These are phyloP conservation scores for Inga laurina DNA, from an alignment of 306 rosid genomes.

Conservation along the genomic window DNA sequence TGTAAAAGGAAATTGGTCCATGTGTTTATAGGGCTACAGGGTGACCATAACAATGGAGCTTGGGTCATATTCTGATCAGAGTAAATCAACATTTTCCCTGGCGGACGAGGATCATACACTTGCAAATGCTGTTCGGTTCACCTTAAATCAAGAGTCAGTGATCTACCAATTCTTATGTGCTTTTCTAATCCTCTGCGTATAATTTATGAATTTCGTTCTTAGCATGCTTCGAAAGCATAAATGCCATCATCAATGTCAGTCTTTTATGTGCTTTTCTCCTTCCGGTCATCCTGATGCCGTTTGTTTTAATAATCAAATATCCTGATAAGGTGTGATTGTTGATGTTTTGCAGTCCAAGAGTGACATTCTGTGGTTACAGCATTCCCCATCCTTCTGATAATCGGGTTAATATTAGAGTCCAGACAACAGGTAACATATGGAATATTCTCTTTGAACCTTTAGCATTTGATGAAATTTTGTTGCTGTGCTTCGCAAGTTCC, in stretches of 20 bases:
- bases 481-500: conserved; percentile 10
- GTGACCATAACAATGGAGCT: conserved; percentile 51
- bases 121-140: conserved; percentile 69
- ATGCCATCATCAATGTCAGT: neutral
- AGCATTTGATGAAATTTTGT: neutral
- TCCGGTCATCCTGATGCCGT: neutral
- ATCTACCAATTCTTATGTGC: neutral
- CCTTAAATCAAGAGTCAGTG: conserved; percentile 78
- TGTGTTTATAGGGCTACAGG: conserved; percentile 8
- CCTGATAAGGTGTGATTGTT: neutral
- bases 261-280: neutral
- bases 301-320: conserved; percentile 1
- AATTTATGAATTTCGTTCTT: neutral
- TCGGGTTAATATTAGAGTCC: conserved; percentile 77
- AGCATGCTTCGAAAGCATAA: neutral
- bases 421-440: conserved; percentile 63
- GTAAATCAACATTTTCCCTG: conserved; percentile 68
- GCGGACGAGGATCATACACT: conserved; percentile 78
- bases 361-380: conserved; percentile 75
- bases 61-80: conserved; percentile 58
- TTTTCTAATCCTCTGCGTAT: neutral
- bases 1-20: neutral
- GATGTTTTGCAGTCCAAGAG: conserved; percentile 66
- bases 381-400: conserved; percentile 93
- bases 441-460: neutral